phyloP scores from a whole-genome alignment of 257 asterid species.

The Linderniella brevidens region DNA sequence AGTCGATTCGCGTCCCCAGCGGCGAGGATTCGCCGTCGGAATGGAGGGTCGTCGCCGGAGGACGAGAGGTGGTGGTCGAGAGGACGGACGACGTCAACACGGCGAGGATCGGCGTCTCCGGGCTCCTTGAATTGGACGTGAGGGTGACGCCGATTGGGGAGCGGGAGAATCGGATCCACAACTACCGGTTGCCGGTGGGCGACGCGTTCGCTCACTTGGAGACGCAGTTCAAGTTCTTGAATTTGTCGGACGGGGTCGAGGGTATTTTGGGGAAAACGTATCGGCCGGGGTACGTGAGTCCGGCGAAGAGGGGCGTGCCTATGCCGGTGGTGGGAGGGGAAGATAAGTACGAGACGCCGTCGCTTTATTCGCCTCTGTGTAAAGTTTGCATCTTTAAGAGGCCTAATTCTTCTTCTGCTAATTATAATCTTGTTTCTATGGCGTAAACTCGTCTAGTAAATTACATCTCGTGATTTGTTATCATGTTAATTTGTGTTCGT shows the following conservation, averaged over 20 bases:
- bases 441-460: too few species aligned
- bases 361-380: constrained; percentile 28
- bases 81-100: constrained; percentile 23
- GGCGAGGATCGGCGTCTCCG: constrained; percentile 16
- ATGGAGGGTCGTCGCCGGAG: constrained; percentile 12
- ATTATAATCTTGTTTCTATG: too few species aligned
- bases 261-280: constrained; percentile 49
- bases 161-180: constrained; percentile 41
- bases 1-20: constrained; percentile 15
- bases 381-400: constrained; percentile 14
- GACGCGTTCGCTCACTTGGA: constrained; percentile 50
- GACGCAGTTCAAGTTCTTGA: constrained; percentile 37
- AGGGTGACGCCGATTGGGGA: constrained; percentile 36
- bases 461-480: too few species aligned
- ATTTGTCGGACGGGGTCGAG: constrained; percentile 31
- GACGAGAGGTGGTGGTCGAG: constrained; percentile 10
- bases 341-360: constrained; percentile 28
- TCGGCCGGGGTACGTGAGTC: constrained; percentile 31
- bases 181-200: constrained; percentile 30
- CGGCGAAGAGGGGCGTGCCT: constrained; percentile 29
- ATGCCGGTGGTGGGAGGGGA: constrained; percentile 60
- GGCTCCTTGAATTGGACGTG: constrained; percentile 24
- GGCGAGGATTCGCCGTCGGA: constrained; percentile 16
- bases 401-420: too few species aligned
- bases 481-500: too few species aligned